Evolutionary conservation across 257 asterid genomes (phyloP), one percentile per base, ranked within the genome.

Genomic region (Primulina huaijiensis): DNA sequence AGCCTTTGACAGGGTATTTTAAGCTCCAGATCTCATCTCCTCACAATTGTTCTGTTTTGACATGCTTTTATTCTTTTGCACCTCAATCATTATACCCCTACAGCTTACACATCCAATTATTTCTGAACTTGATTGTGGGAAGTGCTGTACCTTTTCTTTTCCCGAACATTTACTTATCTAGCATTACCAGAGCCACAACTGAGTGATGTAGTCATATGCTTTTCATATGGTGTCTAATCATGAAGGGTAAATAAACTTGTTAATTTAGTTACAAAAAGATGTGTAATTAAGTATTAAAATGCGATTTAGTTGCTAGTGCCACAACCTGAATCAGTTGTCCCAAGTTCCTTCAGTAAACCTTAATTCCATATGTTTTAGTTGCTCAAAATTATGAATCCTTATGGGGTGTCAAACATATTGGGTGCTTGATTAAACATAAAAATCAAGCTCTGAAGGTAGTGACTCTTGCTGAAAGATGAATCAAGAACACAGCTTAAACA

Each of bases 1-100:
- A 86, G 72, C 78, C 82, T 76, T 82, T 79, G 72, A 86, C 82
- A 77, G 76, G 83, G 88, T 74, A 69, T 6, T 77, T 58, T 38
- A 65, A 33, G 58, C 31, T 8, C 20, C 10, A 27, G 37, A 66
- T 80, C 62, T 46, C 62, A 35, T 57, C 64, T 67, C 62, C 35
- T 70, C 73, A 67, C 53, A 62, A 69, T 70, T 80, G 72, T 68
- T 75, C 78, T 63, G 60, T 35, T 76, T 62, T 50, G 56, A 64
- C 55, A 23, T 34, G 25, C 21, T 53, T 75, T 60, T 60, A 43
- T 50, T 67, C 46, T 61, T n/a, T 66, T 60, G 64, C 71, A 70
- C 64, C n/a, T 70, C 53, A 38, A 68, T 73, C 69, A 34, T 58
- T 55, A 52, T 60, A 31, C 27, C 69, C 19, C 52, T 71, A 53